These are phyloP conservation scores for Fraxinus excelsior DNA, from an alignment of 257 asterid genomes.

Conservation along the genomic window DNA sequence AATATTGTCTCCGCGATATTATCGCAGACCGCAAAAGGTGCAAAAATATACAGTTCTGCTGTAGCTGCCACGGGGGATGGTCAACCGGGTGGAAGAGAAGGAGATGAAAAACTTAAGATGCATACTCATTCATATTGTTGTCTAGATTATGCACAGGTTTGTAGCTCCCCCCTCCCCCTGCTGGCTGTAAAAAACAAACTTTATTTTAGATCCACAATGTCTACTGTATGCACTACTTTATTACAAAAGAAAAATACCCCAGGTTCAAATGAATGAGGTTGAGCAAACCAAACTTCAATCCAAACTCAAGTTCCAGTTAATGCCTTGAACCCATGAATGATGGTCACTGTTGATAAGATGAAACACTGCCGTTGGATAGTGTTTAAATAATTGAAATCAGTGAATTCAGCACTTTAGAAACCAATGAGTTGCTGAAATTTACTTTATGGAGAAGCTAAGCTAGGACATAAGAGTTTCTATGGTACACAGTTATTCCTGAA, in stretches of 20 bases:
- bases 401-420: not conserved
- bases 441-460: not conserved
- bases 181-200: not conserved
- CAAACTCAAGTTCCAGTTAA: not conserved
- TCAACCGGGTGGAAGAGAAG: conserved; percentile 65
- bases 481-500: too few species aligned
- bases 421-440: not conserved
- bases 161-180: conserved; percentile 18
- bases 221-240: not conserved
- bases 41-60: conserved; percentile 77
- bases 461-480: not conserved
- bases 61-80: conserved; percentile 66
- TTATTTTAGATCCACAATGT: too few species aligned
- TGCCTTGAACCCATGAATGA: not conserved
- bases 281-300: not conserved
- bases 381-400: not conserved
- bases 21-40: conserved; percentile 82
- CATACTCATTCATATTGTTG: conserved; percentile 94
- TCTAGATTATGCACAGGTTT: conserved; percentile 89
- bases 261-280: conserved; percentile 4
- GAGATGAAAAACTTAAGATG: conserved; percentile 80
- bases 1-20: conserved; percentile 21
- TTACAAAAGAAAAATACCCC: conserved; percentile 10
- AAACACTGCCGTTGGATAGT: not conserved
- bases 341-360: not conserved